Conservation (phyloP, 805 yeast genomes). For the Candida tallmaniae region DNA sequence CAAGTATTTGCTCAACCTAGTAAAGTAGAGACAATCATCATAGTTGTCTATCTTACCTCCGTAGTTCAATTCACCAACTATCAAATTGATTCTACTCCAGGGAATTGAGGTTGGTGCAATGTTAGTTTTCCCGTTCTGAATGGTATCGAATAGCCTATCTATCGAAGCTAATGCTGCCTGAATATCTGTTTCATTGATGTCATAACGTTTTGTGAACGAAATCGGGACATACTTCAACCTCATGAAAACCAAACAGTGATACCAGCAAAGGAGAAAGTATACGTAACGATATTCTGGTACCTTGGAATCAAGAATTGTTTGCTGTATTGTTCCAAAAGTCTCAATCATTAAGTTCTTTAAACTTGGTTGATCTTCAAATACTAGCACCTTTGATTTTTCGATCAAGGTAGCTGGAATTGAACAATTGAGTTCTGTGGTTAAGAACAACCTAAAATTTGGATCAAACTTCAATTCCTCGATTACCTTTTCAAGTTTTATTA, state of each 20-base stretch:
- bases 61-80: constrained; percentile 54
- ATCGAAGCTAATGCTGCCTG: constrained; percentile 44
- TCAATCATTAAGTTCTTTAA: constrained; percentile 45
- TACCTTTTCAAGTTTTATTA: constrained; percentile 46
- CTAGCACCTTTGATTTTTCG: constrained; percentile 49
- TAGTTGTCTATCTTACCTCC: constrained; percentile 57
- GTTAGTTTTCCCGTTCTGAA: constrained; percentile 24
- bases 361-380: constrained; percentile 62
- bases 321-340: constrained; percentile 21
- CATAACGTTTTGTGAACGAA: constrained; percentile 60
- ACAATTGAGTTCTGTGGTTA: constrained; percentile 55
- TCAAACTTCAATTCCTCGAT: constrained; percentile 17
- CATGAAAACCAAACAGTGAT: constrained; percentile 60
- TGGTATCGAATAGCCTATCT: constrained; percentile 33
- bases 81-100: constrained; percentile 17
- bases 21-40: constrained; percentile 37
- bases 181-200: constrained; percentile 72
- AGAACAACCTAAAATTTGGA: constrained; percentile 50
- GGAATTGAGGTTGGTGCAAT: constrained; percentile 34
- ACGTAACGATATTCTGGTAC: constrained; percentile 46
- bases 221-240: constrained; percentile 55
- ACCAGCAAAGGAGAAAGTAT: constrained; percentile 61
- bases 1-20: constrained; percentile 27
- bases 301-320: constrained; percentile 9
- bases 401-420: constrained; percentile 54